Base-by-base conservation (phyloP, 495 filamentous ascomycete genomes). In the Cairneyella variabilis region DNA sequence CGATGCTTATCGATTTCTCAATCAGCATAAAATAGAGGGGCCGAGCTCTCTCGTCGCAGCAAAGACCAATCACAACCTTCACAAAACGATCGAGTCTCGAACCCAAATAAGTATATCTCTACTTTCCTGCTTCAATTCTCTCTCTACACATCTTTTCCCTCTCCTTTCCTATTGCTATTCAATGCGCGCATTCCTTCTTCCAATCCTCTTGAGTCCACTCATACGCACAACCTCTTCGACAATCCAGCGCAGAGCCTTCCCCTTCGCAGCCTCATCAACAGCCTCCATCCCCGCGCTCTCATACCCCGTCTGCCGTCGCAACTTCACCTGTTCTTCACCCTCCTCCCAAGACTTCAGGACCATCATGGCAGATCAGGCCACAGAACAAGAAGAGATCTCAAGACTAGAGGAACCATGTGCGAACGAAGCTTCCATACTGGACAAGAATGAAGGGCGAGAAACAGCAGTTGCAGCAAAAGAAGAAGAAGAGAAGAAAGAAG, bases 331-430 rank as follows among this genome's bases (percentile, higher is more conserved):
- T 23, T 23, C 53, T 1, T 1, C 53, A 3, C 48, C 58, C 1
- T 10, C 16, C 12, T 17, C 21, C 10, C 58, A 60, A 26, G 27
- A 52, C 38, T 60, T 49, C 32, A 40, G 21, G 5, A 43, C 23
- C n/a, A 56, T 53, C 21, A 60, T 60, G 58, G 22, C 58, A 17
- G 54, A 57, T 54, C 8, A 51, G 12, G 32, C 18, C 18, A 17
- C 37, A 30, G 46, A 54, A 23, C 30, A 47, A 11, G 14, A n/a
- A 16, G 22, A 40, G 17, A 30, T 52, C 4, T 38, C 51, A 8
- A 30, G 46, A 26, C 14, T 56, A 1, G 27, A 38, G 11, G 23
- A 51, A 20, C 41, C 47, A 11, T 26, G 39, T 2, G 16, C 7
- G 10, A 32, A 39, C 16, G 54, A 57, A 26, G 39, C 27, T 1